phyloP scores from a whole-genome alignment of 257 asterid genomes.

The Salvia hispanica region DNA sequence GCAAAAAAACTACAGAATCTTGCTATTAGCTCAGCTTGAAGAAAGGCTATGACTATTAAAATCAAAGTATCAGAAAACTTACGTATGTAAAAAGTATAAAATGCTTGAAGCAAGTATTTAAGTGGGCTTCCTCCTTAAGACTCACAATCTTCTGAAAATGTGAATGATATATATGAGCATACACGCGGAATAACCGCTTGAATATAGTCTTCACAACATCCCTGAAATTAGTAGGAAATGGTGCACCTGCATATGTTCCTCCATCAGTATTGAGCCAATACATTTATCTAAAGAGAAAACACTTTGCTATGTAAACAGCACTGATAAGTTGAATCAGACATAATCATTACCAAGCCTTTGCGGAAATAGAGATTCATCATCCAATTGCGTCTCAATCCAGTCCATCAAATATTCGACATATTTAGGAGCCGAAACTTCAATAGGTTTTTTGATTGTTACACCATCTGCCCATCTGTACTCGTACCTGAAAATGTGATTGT shows the following conservation, averaged over 20 bases:
- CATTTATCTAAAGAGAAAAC: background rate
- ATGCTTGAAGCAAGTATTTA: conserved; percentile 88
- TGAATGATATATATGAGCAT: conserved; percentile 80
- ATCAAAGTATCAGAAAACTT: conserved; percentile 33
- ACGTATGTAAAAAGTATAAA: conserved; percentile 73
- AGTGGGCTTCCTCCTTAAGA: conserved; percentile 89
- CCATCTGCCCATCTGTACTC: conserved; percentile 99
- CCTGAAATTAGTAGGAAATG: conserved; percentile 76
- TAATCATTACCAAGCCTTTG: conserved; percentile 56
- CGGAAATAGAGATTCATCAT: conserved; percentile 55
- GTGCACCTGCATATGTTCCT: conserved; percentile 61
- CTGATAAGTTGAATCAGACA: conserved; percentile 6
- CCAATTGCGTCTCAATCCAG: conserved; percentile 59
- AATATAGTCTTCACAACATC: conserved; percentile 83
- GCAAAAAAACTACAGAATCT: too few relatives aligned
- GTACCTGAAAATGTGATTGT: conserved; percentile 51
- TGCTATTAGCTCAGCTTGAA: background rate
- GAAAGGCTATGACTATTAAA: background rate
- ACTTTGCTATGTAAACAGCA: background rate
- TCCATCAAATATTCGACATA: conserved; percentile 55
- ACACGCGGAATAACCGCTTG: conserved; percentile 80
- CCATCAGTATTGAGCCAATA: conserved; percentile 27
- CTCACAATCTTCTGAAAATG: conserved; percentile 83
- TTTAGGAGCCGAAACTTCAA: conserved; percentile 83
- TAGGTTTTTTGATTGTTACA: conserved; percentile 83